Conservation (phyloP, 1,284 basidiomycete genomes). For the Singerocomus rubriflavus region DNA sequence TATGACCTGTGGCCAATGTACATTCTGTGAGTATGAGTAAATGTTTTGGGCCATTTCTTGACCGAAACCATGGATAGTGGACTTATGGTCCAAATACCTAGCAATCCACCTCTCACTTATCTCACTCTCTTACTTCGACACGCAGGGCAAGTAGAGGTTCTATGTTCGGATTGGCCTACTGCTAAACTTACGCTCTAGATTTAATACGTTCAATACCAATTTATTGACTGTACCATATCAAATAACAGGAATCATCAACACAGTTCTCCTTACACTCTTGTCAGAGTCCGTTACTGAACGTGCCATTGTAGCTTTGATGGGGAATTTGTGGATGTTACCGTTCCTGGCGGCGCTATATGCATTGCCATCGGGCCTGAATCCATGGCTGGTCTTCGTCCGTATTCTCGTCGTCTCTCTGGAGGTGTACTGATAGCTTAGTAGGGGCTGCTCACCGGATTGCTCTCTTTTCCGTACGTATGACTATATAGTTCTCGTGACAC, state of each 20-base stretch:
- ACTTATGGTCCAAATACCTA: conserved; percentile 47
- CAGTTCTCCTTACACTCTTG: conserved; percentile 42
- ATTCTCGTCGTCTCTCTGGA: background rate
- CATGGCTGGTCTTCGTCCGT: conserved; percentile 16
- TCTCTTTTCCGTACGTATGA: conserved; percentile 13
- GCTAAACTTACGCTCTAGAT: conserved; percentile 34
- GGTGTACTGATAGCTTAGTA: background rate
- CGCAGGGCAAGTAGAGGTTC: conserved; percentile 40
- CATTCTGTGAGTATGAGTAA: conserved; percentile 38
- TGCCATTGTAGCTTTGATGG: conserved; percentile 44
- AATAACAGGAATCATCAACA: conserved; percentile 41
- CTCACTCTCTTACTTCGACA: conserved; percentile 59
- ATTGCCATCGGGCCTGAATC: conserved; percentile 10
- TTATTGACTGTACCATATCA: conserved; percentile 58
- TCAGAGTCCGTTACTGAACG: conserved; percentile 49
- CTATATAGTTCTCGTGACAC: conserved; percentile 3
- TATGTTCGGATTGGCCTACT: background rate
- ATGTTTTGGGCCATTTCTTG: background rate
- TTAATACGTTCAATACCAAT: conserved; percentile 59
- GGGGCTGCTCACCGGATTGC: conserved; percentile 14
- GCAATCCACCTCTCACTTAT: conserved; percentile 49
- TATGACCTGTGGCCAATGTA: conserved; percentile 74
- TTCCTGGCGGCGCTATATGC: conserved; percentile 17
- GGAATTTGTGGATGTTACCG: conserved; percentile 48
- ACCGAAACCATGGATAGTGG: conserved; percentile 31